Evolutionary conservation across 2,329 filamentous ascomycete species (phyloP).

Genomic region (Pseudovirgaria hyperparasitica): DNA sequence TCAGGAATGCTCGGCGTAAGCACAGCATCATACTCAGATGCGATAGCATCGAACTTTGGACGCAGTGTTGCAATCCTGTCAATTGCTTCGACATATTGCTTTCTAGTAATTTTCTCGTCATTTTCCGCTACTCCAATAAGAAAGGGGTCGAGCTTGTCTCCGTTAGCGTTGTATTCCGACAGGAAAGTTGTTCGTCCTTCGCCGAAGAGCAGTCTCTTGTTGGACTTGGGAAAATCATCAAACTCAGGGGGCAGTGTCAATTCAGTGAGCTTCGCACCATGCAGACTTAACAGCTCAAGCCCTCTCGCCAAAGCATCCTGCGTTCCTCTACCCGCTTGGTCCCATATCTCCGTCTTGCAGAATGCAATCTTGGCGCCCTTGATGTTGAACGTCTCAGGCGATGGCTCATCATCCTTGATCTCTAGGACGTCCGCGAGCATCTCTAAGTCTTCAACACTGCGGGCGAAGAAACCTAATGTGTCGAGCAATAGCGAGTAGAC

Average conservation of each 20-base stretch:
- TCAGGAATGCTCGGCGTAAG: conserved; percentile 46
- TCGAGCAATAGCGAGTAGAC: conserved; percentile 47
- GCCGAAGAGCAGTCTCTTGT: conserved; percentile 34
- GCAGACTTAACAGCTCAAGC: conserved; percentile 18
- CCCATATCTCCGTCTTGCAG: too few relatives aligned
- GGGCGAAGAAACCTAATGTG: conserved; percentile 48
- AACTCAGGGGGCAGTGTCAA: conserved; percentile 41
- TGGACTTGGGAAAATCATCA: conserved; percentile 37
- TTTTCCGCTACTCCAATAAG: conserved; percentile 43
- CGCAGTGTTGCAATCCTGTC: conserved; percentile 42
- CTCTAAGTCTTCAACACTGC: conserved; percentile 45
- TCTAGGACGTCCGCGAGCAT: conserved; percentile 42
- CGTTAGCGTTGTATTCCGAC: conserved; percentile 38
- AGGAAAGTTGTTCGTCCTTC: conserved; percentile 44
- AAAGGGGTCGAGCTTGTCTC: conserved; percentile 32
- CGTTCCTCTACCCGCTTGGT: conserved; percentile 2
- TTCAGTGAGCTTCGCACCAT: conserved; percentile 45
- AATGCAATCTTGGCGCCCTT: conserved; percentile 41
- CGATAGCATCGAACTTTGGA: conserved; percentile 42
- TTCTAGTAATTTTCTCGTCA: conserved; percentile 26
- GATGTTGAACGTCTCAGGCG: conserved; percentile 22
- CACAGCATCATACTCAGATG: conserved; percentile 39
- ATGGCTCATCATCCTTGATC: conserved; percentile 37
- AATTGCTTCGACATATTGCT: conserved; percentile 39
- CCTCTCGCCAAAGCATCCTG: conserved; percentile 10